Conservation (phyloP, 177 flowering plant genomes). For the Vitis hybrid region DNA sequence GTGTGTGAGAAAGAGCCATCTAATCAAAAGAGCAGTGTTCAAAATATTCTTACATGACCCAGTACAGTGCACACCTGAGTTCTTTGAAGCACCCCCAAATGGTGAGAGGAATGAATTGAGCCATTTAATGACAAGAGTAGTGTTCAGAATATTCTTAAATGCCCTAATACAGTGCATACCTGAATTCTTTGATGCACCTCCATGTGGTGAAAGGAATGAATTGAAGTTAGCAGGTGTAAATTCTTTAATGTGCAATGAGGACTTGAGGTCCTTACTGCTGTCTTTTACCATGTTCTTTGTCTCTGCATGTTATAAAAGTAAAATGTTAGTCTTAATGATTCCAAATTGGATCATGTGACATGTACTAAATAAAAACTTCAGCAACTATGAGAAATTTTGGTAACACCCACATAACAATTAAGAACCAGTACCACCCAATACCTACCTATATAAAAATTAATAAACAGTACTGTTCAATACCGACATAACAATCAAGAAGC, state of each 20-base stretch:
- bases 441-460: too few relatives aligned
- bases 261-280: conserved; percentile 15
- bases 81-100: conserved; percentile 16
- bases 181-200: conserved; percentile 22
- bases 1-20: not conserved
- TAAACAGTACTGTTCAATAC: too few relatives aligned
- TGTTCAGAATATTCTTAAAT: not conserved
- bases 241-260: conserved; percentile 12
- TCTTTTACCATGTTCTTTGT: conserved; percentile 6
- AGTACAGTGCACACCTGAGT: conserved; percentile 24
- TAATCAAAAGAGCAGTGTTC: too few relatives aligned
- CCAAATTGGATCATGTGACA: not conserved
- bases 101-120: conserved; percentile 17
- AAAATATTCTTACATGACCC: not conserved
- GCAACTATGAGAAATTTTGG: too few relatives aligned
- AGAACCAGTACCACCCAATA: too few relatives aligned
- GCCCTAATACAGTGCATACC: conserved; percentile 19
- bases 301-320: conserved; percentile 25
- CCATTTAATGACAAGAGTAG: too few relatives aligned
- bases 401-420: not conserved
- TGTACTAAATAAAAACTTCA: not conserved
- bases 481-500: too few relatives aligned
- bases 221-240: conserved; percentile 21
- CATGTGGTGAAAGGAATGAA: conserved; percentile 19
- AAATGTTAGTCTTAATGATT: not conserved